Percentiles rank a stretch among this genome's conserved stretches.
These are phyloP conservation scores for Pseudogymnoascus destructans DNA, from an alignment of 2,329 filamentous ascomycete species.

Conservation along the genomic window DNA sequence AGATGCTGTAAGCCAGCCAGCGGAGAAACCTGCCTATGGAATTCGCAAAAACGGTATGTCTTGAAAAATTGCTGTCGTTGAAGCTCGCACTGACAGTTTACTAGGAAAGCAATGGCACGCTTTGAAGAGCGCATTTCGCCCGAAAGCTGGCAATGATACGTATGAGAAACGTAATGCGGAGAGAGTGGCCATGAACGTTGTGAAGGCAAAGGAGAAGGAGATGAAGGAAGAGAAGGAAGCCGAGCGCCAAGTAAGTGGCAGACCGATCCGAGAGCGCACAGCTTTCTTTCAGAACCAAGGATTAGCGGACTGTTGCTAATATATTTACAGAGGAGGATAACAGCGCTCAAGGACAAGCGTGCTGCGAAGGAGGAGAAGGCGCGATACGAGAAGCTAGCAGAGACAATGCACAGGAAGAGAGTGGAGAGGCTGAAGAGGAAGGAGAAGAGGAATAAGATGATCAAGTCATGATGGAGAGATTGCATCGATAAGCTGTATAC, in stretches of 20 bases:
- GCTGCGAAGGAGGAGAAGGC: constrained; percentile 87
- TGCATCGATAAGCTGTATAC: constrained; percentile 9
- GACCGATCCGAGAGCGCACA: not conserved
- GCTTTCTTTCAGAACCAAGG: not conserved
- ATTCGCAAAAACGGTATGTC: constrained; percentile 71
- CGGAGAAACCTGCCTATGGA: constrained; percentile 28
- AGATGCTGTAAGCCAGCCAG: constrained; percentile 1
- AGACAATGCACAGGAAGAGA: constrained; percentile 95
- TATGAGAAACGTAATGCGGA: constrained; percentile 65
- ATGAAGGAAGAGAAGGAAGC: constrained; percentile 92
- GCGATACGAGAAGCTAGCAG: constrained; percentile 83
- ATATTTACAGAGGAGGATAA: constrained; percentile 51
- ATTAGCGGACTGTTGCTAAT: constrained; percentile 9
- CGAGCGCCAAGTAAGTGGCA: constrained; percentile 56
- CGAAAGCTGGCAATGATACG: constrained; percentile 60
- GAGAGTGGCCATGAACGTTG: constrained; percentile 55
- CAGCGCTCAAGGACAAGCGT: constrained; percentile 72
- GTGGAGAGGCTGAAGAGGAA: constrained; percentile 86
- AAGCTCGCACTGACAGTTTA: not conserved
- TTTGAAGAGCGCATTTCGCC: constrained; percentile 73
- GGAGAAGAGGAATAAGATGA: constrained; percentile 88
- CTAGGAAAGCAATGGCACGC: constrained; percentile 91
- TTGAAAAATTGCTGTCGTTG: not conserved
- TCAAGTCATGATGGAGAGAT: constrained; percentile 42
- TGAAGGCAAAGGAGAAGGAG: constrained; percentile 88